These are phyloP conservation scores for Corchorus capsularis DNA, from an alignment of 345 rosid genomes.

Conservation along the genomic window DNA sequence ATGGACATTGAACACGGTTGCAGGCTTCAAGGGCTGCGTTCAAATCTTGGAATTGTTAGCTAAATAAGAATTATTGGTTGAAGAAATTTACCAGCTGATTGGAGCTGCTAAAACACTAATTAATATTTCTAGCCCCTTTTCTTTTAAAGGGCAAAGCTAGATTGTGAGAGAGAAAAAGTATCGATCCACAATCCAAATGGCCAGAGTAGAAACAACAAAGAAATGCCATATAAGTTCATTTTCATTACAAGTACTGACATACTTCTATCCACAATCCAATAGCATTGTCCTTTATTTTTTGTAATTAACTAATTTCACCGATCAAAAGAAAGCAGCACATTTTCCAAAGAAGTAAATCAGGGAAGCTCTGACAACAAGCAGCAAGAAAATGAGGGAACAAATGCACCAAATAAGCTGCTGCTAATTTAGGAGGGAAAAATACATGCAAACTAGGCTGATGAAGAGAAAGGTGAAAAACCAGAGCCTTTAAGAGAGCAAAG, in stretches of 20 bases:
- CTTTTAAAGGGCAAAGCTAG: background rate
- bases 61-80: background rate
- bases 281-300: background rate
- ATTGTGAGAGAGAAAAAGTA: background rate
- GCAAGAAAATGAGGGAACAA: background rate
- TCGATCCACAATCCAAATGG: too few relatives aligned
- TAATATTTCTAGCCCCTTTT: background rate
- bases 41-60: constrained; percentile 12
- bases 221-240: background rate
- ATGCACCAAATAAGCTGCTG: background rate
- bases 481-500: too few relatives aligned
- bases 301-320: background rate
- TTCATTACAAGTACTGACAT: background rate
- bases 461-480: too few relatives aligned
- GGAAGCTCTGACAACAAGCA: background rate
- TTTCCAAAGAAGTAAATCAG: background rate
- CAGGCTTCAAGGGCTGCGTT: constrained; percentile 78
- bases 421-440: background rate
- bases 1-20: constrained; percentile 55
- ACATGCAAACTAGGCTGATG: too few relatives aligned
- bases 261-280: background rate
- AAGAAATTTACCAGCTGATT: background rate
- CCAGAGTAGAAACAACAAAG: background rate
- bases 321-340: background rate
- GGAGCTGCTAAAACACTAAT: background rate